A percentile compares a stretch with the other conserved stretches of the same genome.
Evolutionary conservation across 805 yeast genomes (phyloP).

Genomic region (Cyberlindnera euphorbiae): DNA sequence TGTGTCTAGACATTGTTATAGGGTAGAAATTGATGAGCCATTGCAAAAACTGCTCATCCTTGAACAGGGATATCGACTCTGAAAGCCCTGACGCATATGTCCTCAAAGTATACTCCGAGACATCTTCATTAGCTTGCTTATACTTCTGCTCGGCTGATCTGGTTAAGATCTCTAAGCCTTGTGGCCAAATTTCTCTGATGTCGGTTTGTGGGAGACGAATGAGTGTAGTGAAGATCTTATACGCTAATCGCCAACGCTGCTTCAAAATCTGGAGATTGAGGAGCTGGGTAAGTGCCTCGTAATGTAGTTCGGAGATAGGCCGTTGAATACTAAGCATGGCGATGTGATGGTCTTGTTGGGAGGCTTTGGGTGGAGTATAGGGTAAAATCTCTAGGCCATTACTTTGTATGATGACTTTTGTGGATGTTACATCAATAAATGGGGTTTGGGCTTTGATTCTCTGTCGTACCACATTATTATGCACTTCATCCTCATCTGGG

Average conservation of each 20-base stretch:
- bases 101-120: constrained; percentile 11
- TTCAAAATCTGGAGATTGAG: constrained; percentile 45
- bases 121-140: constrained; percentile 6
- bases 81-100: constrained; percentile 4
- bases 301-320: constrained; percentile 12
- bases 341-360: neutral
- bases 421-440: neutral
- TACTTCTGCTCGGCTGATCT: constrained; percentile 16
- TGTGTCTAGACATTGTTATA: neutral
- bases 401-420: neutral
- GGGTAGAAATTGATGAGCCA: constrained; percentile 19
- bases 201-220: constrained; percentile 47
- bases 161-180: constrained; percentile 52
- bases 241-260: constrained; percentile 52
- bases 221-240: constrained; percentile 45
- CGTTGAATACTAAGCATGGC: neutral
- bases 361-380: neutral
- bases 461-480: too few relatives aligned
- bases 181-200: constrained; percentile 55
- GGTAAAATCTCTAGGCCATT: constrained; percentile 18
- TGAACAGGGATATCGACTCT: constrained; percentile 2
- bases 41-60: constrained; percentile 23
- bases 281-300: constrained; percentile 6
- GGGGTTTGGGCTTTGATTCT: neutral
- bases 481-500: too few relatives aligned